Base-by-base conservation (phyloP, 1,139 yeast genomes). In the Protomyces gravidus region DNA sequence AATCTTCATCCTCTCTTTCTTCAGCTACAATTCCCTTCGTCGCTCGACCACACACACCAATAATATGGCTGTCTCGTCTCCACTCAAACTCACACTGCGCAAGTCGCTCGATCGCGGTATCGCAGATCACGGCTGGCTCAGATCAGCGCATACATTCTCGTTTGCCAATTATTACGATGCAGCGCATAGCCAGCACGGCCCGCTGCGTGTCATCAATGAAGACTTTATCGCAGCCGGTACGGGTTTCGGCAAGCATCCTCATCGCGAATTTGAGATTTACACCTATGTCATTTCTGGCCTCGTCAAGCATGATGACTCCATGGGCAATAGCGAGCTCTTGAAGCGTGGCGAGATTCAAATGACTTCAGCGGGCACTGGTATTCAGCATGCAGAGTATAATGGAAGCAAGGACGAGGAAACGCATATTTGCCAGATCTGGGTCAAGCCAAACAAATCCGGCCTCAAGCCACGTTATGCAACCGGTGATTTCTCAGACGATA, bases 391-490 rank as follows among this genome's bases (percentile, higher is more conserved):
- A 32, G 62, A 59, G 40, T 53, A 48, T 33, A 59, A 59, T 27
- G 27, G 47, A 13, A 26, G 30, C 6, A 13, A 45, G 9, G 26
- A 19, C 15, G 11, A 45, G 9, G 50, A 19, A 30, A 46, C 28
- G n/a, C 62, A 59, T 32, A 46, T 59, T 46, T 47, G 48, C 25
- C 62, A 59, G 30, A 55, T 59, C 3, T 53, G 62, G 62, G 51
- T 46, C 17, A 53, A 59, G 30, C 62, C 62, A 6, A 36, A 55
- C 25, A 45, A 49, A 23, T 7, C 49, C 15, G 30, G 50, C 30
- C 40, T 51, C 17, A 25, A 21, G 21, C 62, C 62, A 11, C 27
- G 49, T 2, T 59, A 59, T 45, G 17, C 50, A n/a, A 59, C 62
- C 7, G 49, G 49, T 26, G 45, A 50, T 7, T 52, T 51, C 19